Evolutionary conservation across 768 basidiomycete species (phyloP).

Genomic region (Tylopilus plumbeoviolaceoides): DNA sequence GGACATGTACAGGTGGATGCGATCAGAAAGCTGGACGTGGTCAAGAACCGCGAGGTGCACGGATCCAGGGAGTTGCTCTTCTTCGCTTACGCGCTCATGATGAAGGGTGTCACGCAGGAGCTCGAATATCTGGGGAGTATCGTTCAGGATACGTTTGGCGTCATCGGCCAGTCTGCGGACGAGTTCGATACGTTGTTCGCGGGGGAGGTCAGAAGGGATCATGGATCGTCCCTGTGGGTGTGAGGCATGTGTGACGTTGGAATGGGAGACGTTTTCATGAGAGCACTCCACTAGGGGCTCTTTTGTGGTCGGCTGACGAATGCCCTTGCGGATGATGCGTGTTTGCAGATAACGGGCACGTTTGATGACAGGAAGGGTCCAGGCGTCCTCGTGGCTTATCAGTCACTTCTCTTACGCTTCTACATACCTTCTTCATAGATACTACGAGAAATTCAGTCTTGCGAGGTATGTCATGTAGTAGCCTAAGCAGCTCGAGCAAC

Average conservation of each 20-base stretch:
- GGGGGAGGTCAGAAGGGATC: slow-evolving; percentile 11
- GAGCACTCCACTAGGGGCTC: neutral
- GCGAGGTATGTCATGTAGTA: slow-evolving; percentile 3
- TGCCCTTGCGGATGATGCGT: slow-evolving; percentile 9
- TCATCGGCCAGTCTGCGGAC: slow-evolving; percentile 76
- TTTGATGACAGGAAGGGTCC: slow-evolving; percentile 1
- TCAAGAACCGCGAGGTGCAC: slow-evolving; percentile 76
- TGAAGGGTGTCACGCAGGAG: slow-evolving; percentile 91
- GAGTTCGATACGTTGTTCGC: slow-evolving; percentile 81
- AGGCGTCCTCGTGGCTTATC: slow-evolving; percentile 9
- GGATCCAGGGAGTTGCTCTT: slow-evolving; percentile 85
- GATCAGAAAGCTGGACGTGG: slow-evolving; percentile 80
- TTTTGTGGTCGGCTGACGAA: neutral
- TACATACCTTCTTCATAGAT: no score
- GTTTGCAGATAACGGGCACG: slow-evolving; percentile 3
- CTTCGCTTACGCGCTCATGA: slow-evolving; percentile 90
- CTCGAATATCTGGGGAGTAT: slow-evolving; percentile 77
- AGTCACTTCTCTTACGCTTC: neutral
- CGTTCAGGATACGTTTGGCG: slow-evolving; percentile 88
- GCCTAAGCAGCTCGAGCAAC: neutral
- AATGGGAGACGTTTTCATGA: slow-evolving; percentile 2
- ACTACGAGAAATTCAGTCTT: neutral
- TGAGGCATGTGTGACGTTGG: slow-evolving; percentile 8
- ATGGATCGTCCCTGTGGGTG: slow-evolving; percentile 10
- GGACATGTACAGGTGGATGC: slow-evolving; percentile 58